Conservation (phyloP, 1,284 basidiomycete species). For the Porogramme epimiltina region DNA sequence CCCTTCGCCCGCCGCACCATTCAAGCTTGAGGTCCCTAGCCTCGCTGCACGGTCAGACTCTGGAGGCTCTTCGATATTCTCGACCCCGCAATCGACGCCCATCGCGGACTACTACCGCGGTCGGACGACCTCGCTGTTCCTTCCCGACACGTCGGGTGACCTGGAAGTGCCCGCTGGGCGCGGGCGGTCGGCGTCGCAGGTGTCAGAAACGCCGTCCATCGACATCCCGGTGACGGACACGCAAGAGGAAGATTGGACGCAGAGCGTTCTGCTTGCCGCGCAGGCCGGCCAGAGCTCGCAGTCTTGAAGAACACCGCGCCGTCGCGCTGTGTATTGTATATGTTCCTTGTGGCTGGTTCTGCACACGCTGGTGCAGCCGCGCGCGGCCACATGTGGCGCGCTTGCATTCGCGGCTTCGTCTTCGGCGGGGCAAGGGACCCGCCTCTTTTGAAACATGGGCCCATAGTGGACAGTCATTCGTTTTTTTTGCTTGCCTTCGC, state of each 20-base stretch:
- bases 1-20: constrained; percentile 1
- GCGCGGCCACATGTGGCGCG: constrained; percentile 3
- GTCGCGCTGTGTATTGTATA: constrained; percentile 4
- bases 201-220: constrained; percentile 30
- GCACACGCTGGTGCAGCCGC: constrained; percentile 7
- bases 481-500: constrained; percentile 10
- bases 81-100: constrained; percentile 42
- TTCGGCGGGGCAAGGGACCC: constrained; percentile 8
- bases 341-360: constrained; percentile 19
- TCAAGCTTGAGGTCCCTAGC: constrained; percentile 9
- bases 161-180: constrained; percentile 6
- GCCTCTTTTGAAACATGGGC: constrained; percentile 2
- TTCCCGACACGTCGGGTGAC: constrained; percentile 31
- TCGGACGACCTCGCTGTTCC: constrained; percentile 39
- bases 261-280: constrained; percentile 58
- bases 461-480: constrained; percentile 17
- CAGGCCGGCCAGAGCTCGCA: constrained; percentile 29
- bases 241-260: constrained; percentile 58
- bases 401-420: constrained; percentile 4
- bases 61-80: constrained; percentile 29
- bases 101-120: constrained; percentile 47
- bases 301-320: constrained; percentile 2
- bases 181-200: constrained; percentile 22
- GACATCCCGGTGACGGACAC: constrained; percentile 36
- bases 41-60: constrained; percentile 26